Evolutionary conservation across 2,329 filamentous ascomycete species (phyloP), one percentile per base, ranked within the genome.

Genomic region (Aspergillus fructus): DNA sequence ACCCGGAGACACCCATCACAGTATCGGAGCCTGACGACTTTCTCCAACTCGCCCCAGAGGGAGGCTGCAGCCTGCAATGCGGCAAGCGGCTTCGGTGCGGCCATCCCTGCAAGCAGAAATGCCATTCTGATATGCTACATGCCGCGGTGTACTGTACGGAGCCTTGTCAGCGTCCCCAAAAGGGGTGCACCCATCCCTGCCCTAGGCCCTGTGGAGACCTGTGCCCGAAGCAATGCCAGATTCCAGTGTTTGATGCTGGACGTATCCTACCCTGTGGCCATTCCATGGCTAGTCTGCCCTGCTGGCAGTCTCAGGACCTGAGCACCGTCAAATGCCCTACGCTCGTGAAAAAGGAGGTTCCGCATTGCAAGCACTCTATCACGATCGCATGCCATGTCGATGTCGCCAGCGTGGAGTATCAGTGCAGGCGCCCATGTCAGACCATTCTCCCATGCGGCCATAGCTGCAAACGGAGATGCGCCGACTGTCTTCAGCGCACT

Each of bases 21-120:
- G 83, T 85, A 2, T 78, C 78, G 0, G 61, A 72, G 1, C 81
- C 86, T 0, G 82, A 86, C 1, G 78, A 89, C 58, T 89, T 90
- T 62, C 58, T 74, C 0, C 78, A 66, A 58, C 70, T 77, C 56
- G 81, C 67, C 0, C 87, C 87, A 0, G 87, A 90, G 67, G 85
- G 85, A 41, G 87, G 87, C 0, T 89, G 86, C 62, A 66, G 68
- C 42, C 66, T 78, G 15, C 70, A 69, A 1, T 89, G 87, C 59
- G 75, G 59, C 4, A 67, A 73, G 27, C 70, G 74, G 13, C 69
- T 82, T 12, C 48, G 59, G 4, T 82, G 80, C 53, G 80, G 79
- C 0, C 79, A 82, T 66, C 56, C 69, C 3, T 82, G 80, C 60
- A 59, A 64, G 9, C 70, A 71, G 30, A 76, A 74, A 56, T 82